These are phyloP conservation scores for Verticillium dahliae DNA, from an alignment of 2,329 filamentous ascomycete genomes.

Conservation along the genomic window DNA sequence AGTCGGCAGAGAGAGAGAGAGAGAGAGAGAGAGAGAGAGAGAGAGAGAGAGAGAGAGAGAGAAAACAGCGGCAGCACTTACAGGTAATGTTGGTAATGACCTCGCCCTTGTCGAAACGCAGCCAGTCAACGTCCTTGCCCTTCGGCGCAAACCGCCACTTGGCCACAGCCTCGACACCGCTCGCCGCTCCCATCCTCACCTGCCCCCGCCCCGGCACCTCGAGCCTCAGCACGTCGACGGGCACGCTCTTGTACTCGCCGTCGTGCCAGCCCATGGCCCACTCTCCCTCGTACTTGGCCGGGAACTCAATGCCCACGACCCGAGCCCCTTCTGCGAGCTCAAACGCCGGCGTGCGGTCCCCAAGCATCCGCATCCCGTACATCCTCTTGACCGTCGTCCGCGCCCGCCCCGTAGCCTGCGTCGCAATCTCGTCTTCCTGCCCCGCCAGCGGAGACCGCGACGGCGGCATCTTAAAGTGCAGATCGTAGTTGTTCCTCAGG, in stretches of 20 bases:
- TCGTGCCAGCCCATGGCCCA: slow-evolving; percentile 55
- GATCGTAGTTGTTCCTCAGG: slow-evolving; percentile 43
- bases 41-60: too few relatives aligned
- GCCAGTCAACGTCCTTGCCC: slow-evolving; percentile 37
- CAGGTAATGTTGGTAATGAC: slow-evolving; percentile 58
- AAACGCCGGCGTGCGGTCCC: slow-evolving; percentile 36
- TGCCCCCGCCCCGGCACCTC: slow-evolving; percentile 39
- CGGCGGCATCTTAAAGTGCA: slow-evolving; percentile 38
- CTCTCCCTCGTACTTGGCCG: slow-evolving; percentile 43
- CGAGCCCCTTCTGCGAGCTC: slow-evolving; percentile 41
- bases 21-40: too few relatives aligned
- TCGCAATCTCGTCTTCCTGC: slow-evolving; percentile 30
- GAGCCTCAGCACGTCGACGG: slow-evolving; percentile 40
- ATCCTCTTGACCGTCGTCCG: slow-evolving; percentile 39
- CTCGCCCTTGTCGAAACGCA: slow-evolving; percentile 61
- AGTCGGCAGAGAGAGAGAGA: too few relatives aligned
- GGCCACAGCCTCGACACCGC: slow-evolving; percentile 39
- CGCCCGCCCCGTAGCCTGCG: slow-evolving; percentile 37
- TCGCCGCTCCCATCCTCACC: slow-evolving; percentile 38
- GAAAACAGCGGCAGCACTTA: slow-evolving; percentile 22
- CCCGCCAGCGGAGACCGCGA: slow-evolving; percentile 32
- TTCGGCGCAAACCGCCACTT: slow-evolving; percentile 48
- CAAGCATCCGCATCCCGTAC: slow-evolving; percentile 38
- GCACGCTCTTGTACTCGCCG: slow-evolving; percentile 41
- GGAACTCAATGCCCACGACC: slow-evolving; percentile 45